A percentile compares a stretch with the other conserved stretches of the same genome.
These are phyloP conservation scores for Phialocephala subalpina DNA, from an alignment of 2,329 filamentous ascomycete genomes.

Conservation along the genomic window DNA sequence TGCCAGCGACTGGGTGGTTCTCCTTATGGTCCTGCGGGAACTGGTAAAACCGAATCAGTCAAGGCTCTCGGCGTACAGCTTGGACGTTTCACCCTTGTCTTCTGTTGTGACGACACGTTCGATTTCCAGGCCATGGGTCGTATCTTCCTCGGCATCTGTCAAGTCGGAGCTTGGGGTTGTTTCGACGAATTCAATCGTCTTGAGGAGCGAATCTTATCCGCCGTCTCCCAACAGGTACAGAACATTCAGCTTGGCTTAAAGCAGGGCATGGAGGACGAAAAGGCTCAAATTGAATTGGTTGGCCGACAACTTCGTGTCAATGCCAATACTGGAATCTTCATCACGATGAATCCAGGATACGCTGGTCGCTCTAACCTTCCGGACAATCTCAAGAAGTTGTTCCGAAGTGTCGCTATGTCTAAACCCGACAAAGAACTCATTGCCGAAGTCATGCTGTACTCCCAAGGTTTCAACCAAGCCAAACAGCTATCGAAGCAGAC, in stretches of 20 bases:
- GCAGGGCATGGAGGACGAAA: conserved; percentile 81
- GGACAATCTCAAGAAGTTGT: conserved; percentile 99
- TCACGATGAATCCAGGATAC: conserved; percentile 99
- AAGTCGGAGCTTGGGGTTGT: conserved; percentile 99
- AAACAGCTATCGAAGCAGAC: conserved; percentile 94
- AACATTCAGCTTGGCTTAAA: conserved; percentile 98
- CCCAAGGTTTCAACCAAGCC: conserved; percentile 96
- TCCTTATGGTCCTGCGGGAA: conserved; percentile 96
- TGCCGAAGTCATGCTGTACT: conserved; percentile 99
- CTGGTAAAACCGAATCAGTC: conserved; percentile 98
- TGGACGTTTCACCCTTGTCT: conserved; percentile 96
- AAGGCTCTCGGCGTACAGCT: conserved; percentile 97
- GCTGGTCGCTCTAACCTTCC: conserved; percentile 97
- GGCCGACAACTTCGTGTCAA: conserved; percentile 91
- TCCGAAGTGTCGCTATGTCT: conserved; percentile 99
- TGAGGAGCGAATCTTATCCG: conserved; percentile 96
- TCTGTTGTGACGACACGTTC: conserved; percentile 99
- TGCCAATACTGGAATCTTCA: conserved; percentile 96
- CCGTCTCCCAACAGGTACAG: conserved; percentile 98
- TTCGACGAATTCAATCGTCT: conserved; percentile 99
- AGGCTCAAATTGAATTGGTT: conserved; percentile 91
- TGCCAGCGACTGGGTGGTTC: conserved; percentile 96
- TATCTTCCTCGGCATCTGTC: conserved; percentile 98
- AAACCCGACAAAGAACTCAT: conserved; percentile 99
- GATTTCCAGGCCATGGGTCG: conserved; percentile 99